Evolutionary conservation across 768 basidiomycete genomes (phyloP), one percentile per base, ranked within the genome.

Genomic region (Lyophyllum atratum): DNA sequence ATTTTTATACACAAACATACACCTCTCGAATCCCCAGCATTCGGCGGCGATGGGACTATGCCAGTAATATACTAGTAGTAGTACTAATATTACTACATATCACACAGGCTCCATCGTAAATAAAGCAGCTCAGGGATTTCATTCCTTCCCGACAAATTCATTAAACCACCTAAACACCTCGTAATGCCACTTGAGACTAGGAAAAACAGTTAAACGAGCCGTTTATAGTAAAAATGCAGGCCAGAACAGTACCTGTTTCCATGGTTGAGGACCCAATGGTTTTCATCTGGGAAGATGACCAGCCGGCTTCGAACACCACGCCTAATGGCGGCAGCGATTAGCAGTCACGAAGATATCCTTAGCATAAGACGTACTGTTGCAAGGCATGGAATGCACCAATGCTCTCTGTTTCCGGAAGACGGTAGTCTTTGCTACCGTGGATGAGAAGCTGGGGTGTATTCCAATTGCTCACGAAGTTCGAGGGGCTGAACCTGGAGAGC

Each of bases 131-230:
- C 12, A 15, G 24, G 2, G 2, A 26, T 19, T 39, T 49, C 26
- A 40, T 51, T 52, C 49, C 48, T 76, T 66, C 15, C 83, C 86
- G 12, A 88, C 77, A 63, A 80, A 91, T 65, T 84, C 72, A 55
- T 89, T 84, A 59, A 97, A 88, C 93, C 93, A 98, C 58, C 84
- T 80, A 74, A 99, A 89, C 12, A 98, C 89, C 70, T 99, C 96
- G 61, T 90, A 79, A 73, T 98, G 93, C 96, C 96, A 98, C 70
- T 94, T 93, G 69, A 96, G 74, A 67, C 92, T 90, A 31, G 10
- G 24, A 25, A 31, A 12, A 29, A 52, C 15, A 45, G 10, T 40
- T 46, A 0, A 14, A 7, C 21, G 33, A 2, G 19, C 5, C 8
- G 28, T 8, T 43, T 14, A 51, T 17, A 31, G 39, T n/a, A n/a